Base-by-base conservation (phyloP, 306 rosid species). In the Rubus parviflorus region DNA sequence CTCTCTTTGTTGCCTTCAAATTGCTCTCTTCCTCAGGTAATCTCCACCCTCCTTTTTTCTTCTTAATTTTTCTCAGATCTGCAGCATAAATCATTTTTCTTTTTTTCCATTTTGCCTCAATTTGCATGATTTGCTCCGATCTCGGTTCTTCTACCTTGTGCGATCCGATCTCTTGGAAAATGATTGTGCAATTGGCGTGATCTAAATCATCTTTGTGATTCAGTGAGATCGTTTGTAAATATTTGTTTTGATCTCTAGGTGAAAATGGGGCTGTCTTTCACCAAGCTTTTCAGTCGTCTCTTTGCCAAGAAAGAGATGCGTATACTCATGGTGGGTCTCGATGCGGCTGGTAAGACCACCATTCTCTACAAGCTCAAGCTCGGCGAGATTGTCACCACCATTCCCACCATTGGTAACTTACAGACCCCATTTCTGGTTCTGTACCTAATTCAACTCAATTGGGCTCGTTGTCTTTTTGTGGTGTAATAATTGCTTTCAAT, bases 321-420 rank as follows among this genome's bases (percentile, higher is more conserved):
- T 54, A 92, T 92, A 43, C 96, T 92, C 43, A 92, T 92, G 97
- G 97, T 92, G 42, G 97, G 97, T 81, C 97, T 92, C 41, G 97
- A 92, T 84, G 97, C 97, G 7, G 97, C 97, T 58, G 97, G 97
- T 92, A 92, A 92, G 88, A 92, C 97, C 47, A 92, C 97, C 86
- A 92, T 90, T 72, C 92, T 92, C 13, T 92, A 92, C 83, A 92
- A 92, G 85, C 96, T 92, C 87, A 92, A 92, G 89, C 92, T 92
- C 62, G 97, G 97, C 53, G 97, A 92, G 82, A 92, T 92, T 22
- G 97, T 92, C 80, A 92, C 97, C 83, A 93, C 97, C 83, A 93
- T 93, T 85, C 97, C 97, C 52, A 93, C 97, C 84, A 93, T 93
- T 58, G 97, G 97, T 93, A 77, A 60, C 17, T 30, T 12, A 4